Evolutionary conservation across 371 early-diverging fungal species (phyloP).

Genomic region (Mortierella sp.): DNA sequence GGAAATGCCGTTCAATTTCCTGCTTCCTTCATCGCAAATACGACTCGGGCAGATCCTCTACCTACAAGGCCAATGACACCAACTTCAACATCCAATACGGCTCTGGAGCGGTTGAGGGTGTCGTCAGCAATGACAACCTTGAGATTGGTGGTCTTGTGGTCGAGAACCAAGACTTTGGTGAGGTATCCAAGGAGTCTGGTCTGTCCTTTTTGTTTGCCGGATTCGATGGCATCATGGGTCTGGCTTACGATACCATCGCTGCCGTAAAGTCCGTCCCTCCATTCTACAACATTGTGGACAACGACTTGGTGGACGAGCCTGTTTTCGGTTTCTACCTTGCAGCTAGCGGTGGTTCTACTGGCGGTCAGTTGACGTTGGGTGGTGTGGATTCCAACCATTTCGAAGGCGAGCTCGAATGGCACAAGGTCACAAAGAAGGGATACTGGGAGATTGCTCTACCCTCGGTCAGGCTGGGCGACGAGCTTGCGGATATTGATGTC

Average conservation of each 20-base stretch:
- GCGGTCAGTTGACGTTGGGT: slow-evolving; percentile 91
- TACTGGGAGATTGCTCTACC: slow-evolving; percentile 95
- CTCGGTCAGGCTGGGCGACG: slow-evolving; percentile 77
- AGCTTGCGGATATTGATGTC: slow-evolving; percentile 63
- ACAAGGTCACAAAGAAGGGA: slow-evolving; percentile 86
- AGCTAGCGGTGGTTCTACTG: slow-evolving; percentile 62
- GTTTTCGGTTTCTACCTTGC: slow-evolving; percentile 88
- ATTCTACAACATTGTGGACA: slow-evolving; percentile 89
- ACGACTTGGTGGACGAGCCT: slow-evolving; percentile 78
- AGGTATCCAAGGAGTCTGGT: slow-evolving; percentile 93
- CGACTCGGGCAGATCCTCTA: slow-evolving; percentile 75
- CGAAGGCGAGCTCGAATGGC: slow-evolving; percentile 83
- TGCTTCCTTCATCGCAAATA: slow-evolving; percentile 93
- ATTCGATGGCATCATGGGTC: slow-evolving; percentile 95
- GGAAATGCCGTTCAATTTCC: slow-evolving; percentile 91
- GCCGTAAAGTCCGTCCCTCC: slow-evolving; percentile 90
- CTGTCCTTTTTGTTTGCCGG: slow-evolving; percentile 86
- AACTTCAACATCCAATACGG: slow-evolving; percentile 93
- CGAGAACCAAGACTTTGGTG: slow-evolving; percentile 85
- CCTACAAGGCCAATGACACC: slow-evolving; percentile 89
- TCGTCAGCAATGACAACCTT: slow-evolving; percentile 86
- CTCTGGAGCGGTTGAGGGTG: slow-evolving; percentile 91
- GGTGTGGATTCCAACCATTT: slow-evolving; percentile 78
- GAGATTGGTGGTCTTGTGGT: slow-evolving; percentile 77
- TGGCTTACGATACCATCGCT: slow-evolving; percentile 91